Conservation (phyloP, 169 alveolate genomes). For the Cryptosporidium meleagridis region DNA sequence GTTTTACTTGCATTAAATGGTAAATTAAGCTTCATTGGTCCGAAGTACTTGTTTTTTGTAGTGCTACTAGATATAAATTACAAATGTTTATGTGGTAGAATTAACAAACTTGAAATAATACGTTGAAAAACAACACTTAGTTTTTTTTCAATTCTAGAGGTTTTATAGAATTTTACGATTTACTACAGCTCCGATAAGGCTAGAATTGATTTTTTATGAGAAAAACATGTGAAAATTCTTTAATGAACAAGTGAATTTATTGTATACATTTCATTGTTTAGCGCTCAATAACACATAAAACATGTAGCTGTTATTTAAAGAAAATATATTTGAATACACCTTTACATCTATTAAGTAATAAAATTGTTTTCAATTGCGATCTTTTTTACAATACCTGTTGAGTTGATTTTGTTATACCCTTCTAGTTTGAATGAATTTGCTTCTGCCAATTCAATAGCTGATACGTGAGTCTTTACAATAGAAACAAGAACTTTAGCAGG, state of each 20-base stretch:
- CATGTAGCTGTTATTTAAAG: too few relatives aligned
- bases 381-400: conserved; percentile 35
- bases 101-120: not conserved
- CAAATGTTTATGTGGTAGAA: too few relatives aligned
- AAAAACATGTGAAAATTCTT: not conserved
- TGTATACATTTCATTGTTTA: too few relatives aligned
- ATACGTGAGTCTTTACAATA: conserved; percentile 1
- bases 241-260: too few relatives aligned
- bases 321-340: not conserved
- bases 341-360: not conserved
- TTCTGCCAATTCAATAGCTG: conserved; percentile 9
- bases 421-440: conserved; percentile 29
- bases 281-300: too few relatives aligned
- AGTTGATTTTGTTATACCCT: conserved; percentile 25
- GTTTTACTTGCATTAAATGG: too few relatives aligned
- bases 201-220: not conserved
- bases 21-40: not conserved
- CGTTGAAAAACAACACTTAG: not conserved
- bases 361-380: conserved; percentile 36
- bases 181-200: not conserved
- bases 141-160: not conserved
- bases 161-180: not conserved
- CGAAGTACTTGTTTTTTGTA: not conserved
- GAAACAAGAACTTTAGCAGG: conserved; percentile 27
- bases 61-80: too few relatives aligned